A percentile compares a stretch with the other conserved stretches of the same genome.
These are phyloP conservation scores for Phytopythium sindhum DNA, from an alignment of 352 stramenopile species.

Conservation along the genomic window DNA sequence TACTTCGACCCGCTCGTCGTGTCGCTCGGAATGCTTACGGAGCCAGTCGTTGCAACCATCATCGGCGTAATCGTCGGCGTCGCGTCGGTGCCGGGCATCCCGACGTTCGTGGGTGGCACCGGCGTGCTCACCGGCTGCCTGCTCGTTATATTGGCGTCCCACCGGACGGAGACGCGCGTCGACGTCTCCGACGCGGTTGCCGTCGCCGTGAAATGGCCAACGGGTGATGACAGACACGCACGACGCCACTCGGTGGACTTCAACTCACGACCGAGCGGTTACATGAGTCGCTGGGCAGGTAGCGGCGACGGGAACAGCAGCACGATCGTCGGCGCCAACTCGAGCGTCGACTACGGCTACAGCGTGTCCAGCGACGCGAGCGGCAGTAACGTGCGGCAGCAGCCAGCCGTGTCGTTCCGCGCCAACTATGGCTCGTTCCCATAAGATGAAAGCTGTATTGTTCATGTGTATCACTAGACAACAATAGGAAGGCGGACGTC, in stretches of 20 bases:
- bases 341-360: not conserved
- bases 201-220: not conserved
- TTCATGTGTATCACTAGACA: not conserved
- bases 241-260: conserved; percentile 2
- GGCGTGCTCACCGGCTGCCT: conserved; percentile 35
- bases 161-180: conserved; percentile 27
- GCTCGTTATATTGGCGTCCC: conserved; percentile 38
- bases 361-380: not conserved
- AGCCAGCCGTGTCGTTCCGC: conserved; percentile 2
- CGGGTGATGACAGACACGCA: not conserved
- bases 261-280: not conserved
- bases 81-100: conserved; percentile 26
- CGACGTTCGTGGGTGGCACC: conserved; percentile 38
- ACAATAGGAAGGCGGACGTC: not conserved
- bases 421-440: conserved; percentile 23
- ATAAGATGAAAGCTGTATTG: not conserved
- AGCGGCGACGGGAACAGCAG: conserved; percentile 1
- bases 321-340: not conserved
- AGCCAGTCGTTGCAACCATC: conserved; percentile 45
- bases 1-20: conserved; percentile 64
- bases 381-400: not conserved
- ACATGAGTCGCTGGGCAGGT: not conserved
- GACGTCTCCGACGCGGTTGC: conserved; percentile 33
- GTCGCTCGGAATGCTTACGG: conserved; percentile 51
- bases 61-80: conserved; percentile 42